Evolutionary conservation across 2,329 filamentous ascomycete genomes (phyloP).

Genomic region (Colletotrichum sp.): DNA sequence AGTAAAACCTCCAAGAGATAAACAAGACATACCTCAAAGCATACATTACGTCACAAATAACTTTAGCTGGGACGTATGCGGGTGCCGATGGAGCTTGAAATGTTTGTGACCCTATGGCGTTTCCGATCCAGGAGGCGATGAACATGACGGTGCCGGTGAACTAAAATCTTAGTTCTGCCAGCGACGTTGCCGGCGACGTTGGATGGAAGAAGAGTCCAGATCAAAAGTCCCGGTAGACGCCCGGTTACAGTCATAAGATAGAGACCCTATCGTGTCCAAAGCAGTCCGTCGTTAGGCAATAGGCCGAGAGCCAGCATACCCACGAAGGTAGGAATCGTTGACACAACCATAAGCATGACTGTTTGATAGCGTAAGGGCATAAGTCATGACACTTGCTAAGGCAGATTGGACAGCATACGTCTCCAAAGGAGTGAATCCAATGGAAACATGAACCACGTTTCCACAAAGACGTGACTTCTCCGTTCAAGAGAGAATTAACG

Average conservation of each 20-base stretch:
- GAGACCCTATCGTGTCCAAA: background rate
- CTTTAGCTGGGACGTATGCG: rapidly evolving
- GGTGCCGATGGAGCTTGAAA: background rate
- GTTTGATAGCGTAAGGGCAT: rapidly evolving
- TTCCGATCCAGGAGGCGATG: background rate
- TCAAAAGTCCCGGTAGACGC: background rate
- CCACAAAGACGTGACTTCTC: background rate
- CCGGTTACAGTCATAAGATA: background rate
- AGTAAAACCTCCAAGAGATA: background rate
- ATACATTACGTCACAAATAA: background rate
- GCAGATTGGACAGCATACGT: background rate
- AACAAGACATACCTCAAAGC: rapidly evolving
- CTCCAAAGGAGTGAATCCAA: background rate
- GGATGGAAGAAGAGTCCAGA: background rate
- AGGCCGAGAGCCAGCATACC: background rate
- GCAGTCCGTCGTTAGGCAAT: background rate
- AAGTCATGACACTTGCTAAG: rapidly evolving
- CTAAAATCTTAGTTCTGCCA: background rate
- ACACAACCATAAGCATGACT: background rate
- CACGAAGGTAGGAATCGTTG: background rate
- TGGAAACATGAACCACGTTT: background rate
- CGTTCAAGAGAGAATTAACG: background rate
- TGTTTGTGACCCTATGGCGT: background rate
- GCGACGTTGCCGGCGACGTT: background rate
- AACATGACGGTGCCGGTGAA: background rate